These are phyloP conservation scores for Aureobasidium sp. DNA, from an alignment of 2,329 filamentous ascomycete species.

Conservation along the genomic window DNA sequence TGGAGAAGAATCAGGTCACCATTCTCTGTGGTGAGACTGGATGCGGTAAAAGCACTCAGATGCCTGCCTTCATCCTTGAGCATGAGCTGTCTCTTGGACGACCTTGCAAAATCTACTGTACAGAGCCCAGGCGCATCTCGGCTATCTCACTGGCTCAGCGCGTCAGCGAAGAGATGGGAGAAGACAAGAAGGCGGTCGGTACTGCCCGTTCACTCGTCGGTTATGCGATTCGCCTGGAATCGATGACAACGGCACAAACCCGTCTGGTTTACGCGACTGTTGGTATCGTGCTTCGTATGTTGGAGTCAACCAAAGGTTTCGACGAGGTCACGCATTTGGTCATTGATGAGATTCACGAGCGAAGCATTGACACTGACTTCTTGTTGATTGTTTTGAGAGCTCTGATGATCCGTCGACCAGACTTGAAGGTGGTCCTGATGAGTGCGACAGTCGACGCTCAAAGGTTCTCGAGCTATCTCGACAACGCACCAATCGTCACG, in stretches of 20 bases:
- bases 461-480: constrained; percentile 82
- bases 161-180: constrained; percentile 91
- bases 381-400: constrained; percentile 85
- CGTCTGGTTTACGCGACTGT: constrained; percentile 81
- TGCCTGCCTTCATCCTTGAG: constrained; percentile 90
- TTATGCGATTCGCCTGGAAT: constrained; percentile 89
- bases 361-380: constrained; percentile 95
- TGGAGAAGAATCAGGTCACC: constrained; percentile 75
- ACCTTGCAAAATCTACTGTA: constrained; percentile 88
- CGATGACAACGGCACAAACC: constrained; percentile 74
- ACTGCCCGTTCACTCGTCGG: constrained; percentile 79
- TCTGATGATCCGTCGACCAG: constrained; percentile 65
- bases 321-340: constrained; percentile 87
- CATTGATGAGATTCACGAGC: constrained; percentile 96
- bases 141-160: constrained; percentile 88
- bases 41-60: constrained; percentile 94
- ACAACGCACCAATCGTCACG: constrained; percentile 75
- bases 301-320: constrained; percentile 81
- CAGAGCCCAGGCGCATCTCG: constrained; percentile 90
- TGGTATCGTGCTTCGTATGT: constrained; percentile 95
- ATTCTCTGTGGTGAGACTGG: constrained; percentile 97
- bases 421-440: constrained; percentile 93
- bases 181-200: constrained; percentile 73
- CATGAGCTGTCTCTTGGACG: constrained; percentile 75
- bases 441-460: constrained; percentile 93